A percentile compares a stretch with the other conserved stretches of the same genome.
These are phyloP conservation scores for Glycine latifolia DNA, from an alignment of 306 rosid genomes.

Conservation along the genomic window DNA sequence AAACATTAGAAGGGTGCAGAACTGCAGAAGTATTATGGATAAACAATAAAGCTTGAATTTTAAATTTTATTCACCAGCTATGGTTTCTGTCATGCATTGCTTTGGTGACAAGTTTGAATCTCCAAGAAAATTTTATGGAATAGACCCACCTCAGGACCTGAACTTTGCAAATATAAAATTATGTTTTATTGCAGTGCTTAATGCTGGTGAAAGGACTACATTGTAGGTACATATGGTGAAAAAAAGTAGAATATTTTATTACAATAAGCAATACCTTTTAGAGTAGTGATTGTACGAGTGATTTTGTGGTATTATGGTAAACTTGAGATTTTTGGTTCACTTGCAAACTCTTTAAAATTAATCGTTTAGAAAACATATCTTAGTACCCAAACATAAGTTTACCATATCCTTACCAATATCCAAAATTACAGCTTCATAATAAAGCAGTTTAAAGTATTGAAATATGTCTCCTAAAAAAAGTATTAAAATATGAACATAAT, in stretches of 20 bases:
- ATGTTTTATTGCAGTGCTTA: neutral
- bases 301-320: neutral
- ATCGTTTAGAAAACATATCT: neutral
- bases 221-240: constrained; percentile 2
- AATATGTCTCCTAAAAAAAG: neutral
- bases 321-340: neutral
- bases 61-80: neutral
- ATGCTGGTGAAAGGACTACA: neutral
- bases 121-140: constrained; percentile 9
- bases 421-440: neutral
- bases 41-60: neutral
- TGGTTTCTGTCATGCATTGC: constrained; percentile 1
- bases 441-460: neutral
- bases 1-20: neutral
- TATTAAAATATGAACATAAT: neutral
- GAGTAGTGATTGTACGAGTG: neutral
- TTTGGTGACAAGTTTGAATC: constrained; percentile 31
- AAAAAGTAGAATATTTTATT: neutral
- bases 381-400: neutral
- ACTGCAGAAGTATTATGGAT: constrained; percentile 7
- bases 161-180: constrained; percentile 26
- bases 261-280: constrained; percentile 14
- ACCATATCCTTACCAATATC: neutral
- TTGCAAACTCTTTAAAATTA: neutral
- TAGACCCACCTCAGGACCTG: neutral